Base-by-base conservation (phyloP, 192 early-diverging fungal genomes). In the Entrophospora sp. region DNA sequence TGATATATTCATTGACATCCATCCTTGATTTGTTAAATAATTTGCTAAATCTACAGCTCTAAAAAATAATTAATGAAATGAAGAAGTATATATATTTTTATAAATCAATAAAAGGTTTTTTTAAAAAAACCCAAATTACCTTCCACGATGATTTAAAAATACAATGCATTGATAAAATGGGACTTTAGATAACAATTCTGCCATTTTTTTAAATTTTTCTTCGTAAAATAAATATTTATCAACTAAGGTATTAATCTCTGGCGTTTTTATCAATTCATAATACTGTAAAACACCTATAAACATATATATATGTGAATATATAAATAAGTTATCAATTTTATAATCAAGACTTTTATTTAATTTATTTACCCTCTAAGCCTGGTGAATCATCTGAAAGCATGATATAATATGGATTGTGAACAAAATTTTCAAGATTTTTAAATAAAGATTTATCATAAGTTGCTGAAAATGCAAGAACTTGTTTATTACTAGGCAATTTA, bases 101-200 rank as follows among this genome's bases (percentile, higher is more conserved):
- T 2, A 43, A n/a, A 43, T 49, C 25, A 25, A 25, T 25, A 10
- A 10, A 27, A 46, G 9, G 24, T 13, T 46, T 22, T 14, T 51
- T 18, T 6, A 13, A 24, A 13, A 27, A 52, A 14, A 14, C 16
- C 25, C 28, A 51, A 24, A 22, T 28, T 46, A 66, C 59, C 64
- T 70, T 13, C 69, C 68, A 18, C 75, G 65, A 52, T 78, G 80
- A 61, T 85, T 85, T 20, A 81, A 34, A 71, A 85, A 85, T 7
- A 85, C 70, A 31, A 85, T 83, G 28, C 77, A 79, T 53, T 85
- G 83, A 51, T 85, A 85, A 59, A 83, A 85, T 6, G 80, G 75
- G 0, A 82, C 71, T 9, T 71, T 71, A 8, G 70, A 64, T 25
- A 85, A 70, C 3, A 85, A 40, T 12, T 71, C 64, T 2, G 68